phyloP scores from a whole-genome alignment of 148 eudicot species.

The Linanthus parryae region DNA sequence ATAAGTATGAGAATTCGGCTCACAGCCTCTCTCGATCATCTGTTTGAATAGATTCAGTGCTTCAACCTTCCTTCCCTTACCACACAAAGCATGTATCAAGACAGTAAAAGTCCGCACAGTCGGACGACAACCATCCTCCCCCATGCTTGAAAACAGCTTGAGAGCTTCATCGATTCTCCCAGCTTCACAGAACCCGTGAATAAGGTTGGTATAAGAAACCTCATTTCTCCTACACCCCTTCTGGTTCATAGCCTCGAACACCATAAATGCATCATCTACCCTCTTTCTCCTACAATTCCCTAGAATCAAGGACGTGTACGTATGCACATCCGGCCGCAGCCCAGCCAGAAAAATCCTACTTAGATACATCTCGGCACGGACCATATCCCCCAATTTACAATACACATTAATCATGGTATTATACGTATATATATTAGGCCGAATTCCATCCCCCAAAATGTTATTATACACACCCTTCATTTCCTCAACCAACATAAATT shows the following conservation, averaged over 20 bases:
- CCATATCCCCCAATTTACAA: constrained; percentile 69
- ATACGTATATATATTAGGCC: constrained; percentile 66
- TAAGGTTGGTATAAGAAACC: constrained; percentile 73
- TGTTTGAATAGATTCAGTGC: constrained; percentile 52
- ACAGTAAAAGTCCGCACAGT: constrained; percentile 76
- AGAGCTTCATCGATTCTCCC: constrained; percentile 61
- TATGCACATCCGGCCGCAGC: constrained; percentile 63
- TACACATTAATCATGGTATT: constrained; percentile 69
- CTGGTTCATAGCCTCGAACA: constrained; percentile 50
- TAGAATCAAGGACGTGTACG: constrained; percentile 65
- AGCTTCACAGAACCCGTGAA: constrained; percentile 75
- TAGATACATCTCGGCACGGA: constrained; percentile 44
- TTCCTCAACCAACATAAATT: constrained; percentile 61
- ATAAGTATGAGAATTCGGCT: constrained; percentile 71
- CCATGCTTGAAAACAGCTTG: constrained; percentile 47
- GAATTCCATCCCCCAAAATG: constrained; percentile 46
- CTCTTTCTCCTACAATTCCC: constrained; percentile 76
- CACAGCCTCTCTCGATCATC: constrained; percentile 62
- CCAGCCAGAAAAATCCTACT: constrained; percentile 60
- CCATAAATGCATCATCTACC: constrained; percentile 46
- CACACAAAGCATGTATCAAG: constrained; percentile 59
- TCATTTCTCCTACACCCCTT: constrained; percentile 68
- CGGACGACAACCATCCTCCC: constrained; percentile 50
- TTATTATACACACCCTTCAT: constrained; percentile 46
- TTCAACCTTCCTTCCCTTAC: constrained; percentile 37